Conservation (phyloP, 257 asterid genomes). For the Nyctanthes arbortristis region DNA sequence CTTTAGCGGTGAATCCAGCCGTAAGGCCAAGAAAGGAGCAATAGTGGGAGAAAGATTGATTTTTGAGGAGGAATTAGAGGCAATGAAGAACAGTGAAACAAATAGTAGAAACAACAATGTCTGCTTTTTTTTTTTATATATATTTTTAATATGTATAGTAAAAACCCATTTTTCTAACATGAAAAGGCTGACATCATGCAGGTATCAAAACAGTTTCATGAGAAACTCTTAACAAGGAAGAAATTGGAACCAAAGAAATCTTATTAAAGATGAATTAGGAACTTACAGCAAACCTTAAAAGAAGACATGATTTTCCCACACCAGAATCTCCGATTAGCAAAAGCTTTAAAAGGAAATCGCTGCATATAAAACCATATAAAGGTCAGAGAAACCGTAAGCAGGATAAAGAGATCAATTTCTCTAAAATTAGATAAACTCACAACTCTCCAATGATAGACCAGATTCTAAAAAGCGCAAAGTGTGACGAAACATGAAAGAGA, state of each 20-base stretch:
- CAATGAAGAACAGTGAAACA: too few relatives aligned
- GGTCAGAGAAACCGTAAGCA: conserved; percentile 1
- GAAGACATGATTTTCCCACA: conserved; percentile 77
- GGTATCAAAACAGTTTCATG: neutral
- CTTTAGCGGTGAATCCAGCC: too few relatives aligned
- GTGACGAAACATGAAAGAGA: too few relatives aligned
- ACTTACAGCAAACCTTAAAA: conserved; percentile 80
- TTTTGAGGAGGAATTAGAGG: too few relatives aligned
- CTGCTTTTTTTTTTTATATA: too few relatives aligned
- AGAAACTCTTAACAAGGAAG: conserved; percentile 4
- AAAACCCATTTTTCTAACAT: conserved; percentile 7
- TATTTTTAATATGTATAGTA: too few relatives aligned
- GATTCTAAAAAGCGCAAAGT: too few relatives aligned
- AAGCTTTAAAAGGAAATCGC: conserved; percentile 76
- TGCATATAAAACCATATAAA: conserved; percentile 28
- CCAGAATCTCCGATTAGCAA: conserved; percentile 81
- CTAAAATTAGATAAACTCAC: neutral
- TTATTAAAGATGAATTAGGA: neutral
- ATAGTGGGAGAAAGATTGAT: too few relatives aligned
- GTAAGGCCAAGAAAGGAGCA: too few relatives aligned
- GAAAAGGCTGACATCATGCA: conserved; percentile 2
- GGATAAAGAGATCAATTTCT: conserved; percentile 6
- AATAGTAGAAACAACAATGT: too few relatives aligned
- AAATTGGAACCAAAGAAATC: neutral
- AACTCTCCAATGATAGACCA: too few relatives aligned